Conservation (phyloP, 306 rosid species). For the Abrus pulchellus region DNA sequence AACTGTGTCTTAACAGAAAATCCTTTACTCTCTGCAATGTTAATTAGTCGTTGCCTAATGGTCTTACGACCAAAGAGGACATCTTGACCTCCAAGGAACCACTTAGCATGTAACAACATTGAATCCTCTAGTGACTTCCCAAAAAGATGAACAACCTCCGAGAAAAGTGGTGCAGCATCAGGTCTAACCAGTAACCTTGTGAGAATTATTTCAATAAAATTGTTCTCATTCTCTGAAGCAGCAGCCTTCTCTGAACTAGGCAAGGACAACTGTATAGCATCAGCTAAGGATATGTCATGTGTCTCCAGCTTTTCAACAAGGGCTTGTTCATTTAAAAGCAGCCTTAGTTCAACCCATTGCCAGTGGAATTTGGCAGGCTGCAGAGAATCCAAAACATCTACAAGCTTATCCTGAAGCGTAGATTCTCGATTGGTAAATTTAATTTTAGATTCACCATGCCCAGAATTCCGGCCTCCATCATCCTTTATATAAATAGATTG, state of each 20-base stretch:
- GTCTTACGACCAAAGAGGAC: constrained; percentile 92
- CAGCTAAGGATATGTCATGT: constrained; percentile 68
- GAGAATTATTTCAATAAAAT: constrained; percentile 82
- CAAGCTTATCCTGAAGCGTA: constrained; percentile 85
- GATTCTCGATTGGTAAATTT: constrained; percentile 61
- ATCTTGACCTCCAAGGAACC: constrained; percentile 87
- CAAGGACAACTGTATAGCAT: constrained; percentile 79
- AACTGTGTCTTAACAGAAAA: constrained; percentile 75
- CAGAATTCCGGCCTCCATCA: constrained; percentile 66
- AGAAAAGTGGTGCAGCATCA: constrained; percentile 93
- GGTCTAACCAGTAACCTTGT: constrained; percentile 94
- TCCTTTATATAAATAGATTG: constrained; percentile 54
- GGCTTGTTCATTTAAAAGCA: constrained; percentile 90
- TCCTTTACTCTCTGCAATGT: constrained; percentile 73
- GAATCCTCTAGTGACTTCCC: constrained; percentile 92
- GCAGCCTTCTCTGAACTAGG: constrained; percentile 78
- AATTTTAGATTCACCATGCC: constrained; percentile 67
- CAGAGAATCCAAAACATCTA: constrained; percentile 77
- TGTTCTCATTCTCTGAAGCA: constrained; percentile 91
- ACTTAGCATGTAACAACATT: constrained; percentile 88
- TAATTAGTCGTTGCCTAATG: constrained; percentile 74
- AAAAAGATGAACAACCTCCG: constrained; percentile 89
- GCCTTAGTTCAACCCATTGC: constrained; percentile 99
- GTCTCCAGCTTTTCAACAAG: constrained; percentile 76
- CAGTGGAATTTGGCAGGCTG: constrained; percentile 99